Evolutionary conservation across 2,329 filamentous ascomycete genomes (phyloP), one percentile per base, ranked within the genome.

Genomic region (Xylariaceae sp.): DNA sequence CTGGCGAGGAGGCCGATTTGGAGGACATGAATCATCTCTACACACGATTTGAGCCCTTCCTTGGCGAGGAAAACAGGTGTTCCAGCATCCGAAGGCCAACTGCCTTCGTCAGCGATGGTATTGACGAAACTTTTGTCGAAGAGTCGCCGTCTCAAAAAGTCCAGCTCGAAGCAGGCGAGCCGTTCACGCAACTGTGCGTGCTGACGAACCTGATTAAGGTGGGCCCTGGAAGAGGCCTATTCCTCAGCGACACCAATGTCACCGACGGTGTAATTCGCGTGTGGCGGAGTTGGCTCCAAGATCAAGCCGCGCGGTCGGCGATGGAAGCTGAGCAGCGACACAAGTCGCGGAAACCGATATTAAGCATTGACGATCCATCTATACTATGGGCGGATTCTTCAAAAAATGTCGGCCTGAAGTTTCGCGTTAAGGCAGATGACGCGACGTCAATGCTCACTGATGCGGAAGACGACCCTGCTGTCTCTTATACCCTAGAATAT

Each of bases 181-280:
- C 84, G 16, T 92, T 93, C 65, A 84, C 86, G 1, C 89, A 94
- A 69, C 76, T 94, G 10, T 87, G 86, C 64, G 80, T 83, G 5
- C 75, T 82, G 19, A 81, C 82, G 9, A 89, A 85, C 62, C 69
- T 95, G 36, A 84, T 90, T 54, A 86, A 86, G 64, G 73, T 83
- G 28, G 82, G 84, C 1, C 79, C 83, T 1, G 76, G 75, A 31
- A 77, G 75, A 18, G 84, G 83, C 4, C 66, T 88, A 0, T 86
- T 90, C 58, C 71, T 82, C 48, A 84, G 79, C 62, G 82, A 84
- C 54, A 78, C 86, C 47, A 84, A 82, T 40, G 73, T 93, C 39
- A 80, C 82, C 49, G 84, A 91, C 50, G 77, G 85, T 1, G 79
- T 90, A 5, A 73, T 90, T 39, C 78, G 89, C 28, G 76, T 94